phyloP scores from a whole-genome alignment of 805 yeast species.

The Teunomyces aglyptinius region DNA sequence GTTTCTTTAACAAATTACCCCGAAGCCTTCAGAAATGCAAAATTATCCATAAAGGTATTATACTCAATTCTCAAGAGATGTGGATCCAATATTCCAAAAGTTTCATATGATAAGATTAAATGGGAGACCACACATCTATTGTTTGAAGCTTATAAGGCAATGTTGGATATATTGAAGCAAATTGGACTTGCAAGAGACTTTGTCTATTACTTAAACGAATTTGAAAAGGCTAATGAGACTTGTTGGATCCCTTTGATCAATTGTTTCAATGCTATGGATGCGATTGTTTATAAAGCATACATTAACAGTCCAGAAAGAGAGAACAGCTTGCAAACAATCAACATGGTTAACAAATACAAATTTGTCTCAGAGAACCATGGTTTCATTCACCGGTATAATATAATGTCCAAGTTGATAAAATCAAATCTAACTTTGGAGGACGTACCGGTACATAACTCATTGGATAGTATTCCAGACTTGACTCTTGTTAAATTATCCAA shows the following conservation, averaged over 20 bases:
- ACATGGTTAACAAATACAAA: neutral
- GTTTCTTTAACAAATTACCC: slow-evolving; percentile 15
- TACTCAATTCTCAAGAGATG: slow-evolving; percentile 52
- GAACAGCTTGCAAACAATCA: neutral
- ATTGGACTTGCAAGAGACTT: slow-evolving; percentile 61
- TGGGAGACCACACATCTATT: slow-evolving; percentile 36
- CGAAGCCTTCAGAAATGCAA: slow-evolving; percentile 39
- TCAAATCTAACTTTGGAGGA: neutral
- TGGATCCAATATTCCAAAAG: slow-evolving; percentile 15
- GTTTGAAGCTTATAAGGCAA: slow-evolving; percentile 34
- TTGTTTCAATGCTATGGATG: slow-evolving; percentile 14
- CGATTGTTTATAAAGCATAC: slow-evolving; percentile 4
- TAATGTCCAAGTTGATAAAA: neutral
- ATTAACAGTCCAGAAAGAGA: neutral
- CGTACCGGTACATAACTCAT: neutral
- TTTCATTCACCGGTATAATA: neutral
- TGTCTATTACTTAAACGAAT: slow-evolving; percentile 52
- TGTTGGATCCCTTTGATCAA: slow-evolving; percentile 23
- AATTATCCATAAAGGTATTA: slow-evolving; percentile 49
- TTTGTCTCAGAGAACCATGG: neutral
- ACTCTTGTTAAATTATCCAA: neutral
- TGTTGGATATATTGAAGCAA: slow-evolving; percentile 41
- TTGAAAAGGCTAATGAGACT: slow-evolving; percentile 35
- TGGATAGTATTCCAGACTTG: neutral
- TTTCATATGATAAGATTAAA: slow-evolving; percentile 24